These are phyloP conservation scores for Penicillium chermesinum DNA, from an alignment of 495 filamentous ascomycete species.

Conservation along the genomic window DNA sequence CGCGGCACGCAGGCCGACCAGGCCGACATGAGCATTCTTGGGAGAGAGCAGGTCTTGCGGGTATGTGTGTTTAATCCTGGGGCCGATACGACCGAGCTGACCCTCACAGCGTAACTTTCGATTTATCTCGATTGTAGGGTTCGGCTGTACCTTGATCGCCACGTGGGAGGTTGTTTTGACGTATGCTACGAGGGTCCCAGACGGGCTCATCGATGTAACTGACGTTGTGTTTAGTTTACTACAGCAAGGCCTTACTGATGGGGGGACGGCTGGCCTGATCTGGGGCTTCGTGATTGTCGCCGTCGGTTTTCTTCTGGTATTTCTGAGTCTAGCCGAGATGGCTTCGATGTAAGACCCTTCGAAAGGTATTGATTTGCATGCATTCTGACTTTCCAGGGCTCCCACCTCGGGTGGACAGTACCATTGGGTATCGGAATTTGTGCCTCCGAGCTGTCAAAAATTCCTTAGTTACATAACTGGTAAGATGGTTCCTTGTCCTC, in stretches of 20 bases:
- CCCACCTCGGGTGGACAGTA: slow-evolving; percentile 37
- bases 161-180: too few species aligned
- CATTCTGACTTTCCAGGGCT: slow-evolving; percentile 19
- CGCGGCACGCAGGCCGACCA: too few species aligned
- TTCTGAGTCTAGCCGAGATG: slow-evolving; percentile 56
- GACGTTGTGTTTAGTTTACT: slow-evolving; percentile 3
- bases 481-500: too few species aligned
- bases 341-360: slow-evolving; percentile 48
- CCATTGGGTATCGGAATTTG: slow-evolving; percentile 44
- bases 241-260: slow-evolving; percentile 40
- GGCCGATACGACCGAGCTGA: too few species aligned
- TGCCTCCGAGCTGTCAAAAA: slow-evolving; percentile 23
- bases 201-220: too few species aligned
- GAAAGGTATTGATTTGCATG: too few species aligned
- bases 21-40: too few species aligned
- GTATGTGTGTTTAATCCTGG: too few species aligned
- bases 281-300: slow-evolving; percentile 52
- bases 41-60: too few species aligned
- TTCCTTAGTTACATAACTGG: slow-evolving; percentile 39
- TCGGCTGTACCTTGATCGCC: too few species aligned
- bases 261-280: slow-evolving; percentile 54
- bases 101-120: too few species aligned
- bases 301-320: slow-evolving; percentile 45
- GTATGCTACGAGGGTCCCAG: neutral
- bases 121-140: too few species aligned